Percentiles rank a stretch among this genome's conserved stretches.
Conservation (phyloP, 129 eudicot genomes). For the Escallonia herrerae region DNA sequence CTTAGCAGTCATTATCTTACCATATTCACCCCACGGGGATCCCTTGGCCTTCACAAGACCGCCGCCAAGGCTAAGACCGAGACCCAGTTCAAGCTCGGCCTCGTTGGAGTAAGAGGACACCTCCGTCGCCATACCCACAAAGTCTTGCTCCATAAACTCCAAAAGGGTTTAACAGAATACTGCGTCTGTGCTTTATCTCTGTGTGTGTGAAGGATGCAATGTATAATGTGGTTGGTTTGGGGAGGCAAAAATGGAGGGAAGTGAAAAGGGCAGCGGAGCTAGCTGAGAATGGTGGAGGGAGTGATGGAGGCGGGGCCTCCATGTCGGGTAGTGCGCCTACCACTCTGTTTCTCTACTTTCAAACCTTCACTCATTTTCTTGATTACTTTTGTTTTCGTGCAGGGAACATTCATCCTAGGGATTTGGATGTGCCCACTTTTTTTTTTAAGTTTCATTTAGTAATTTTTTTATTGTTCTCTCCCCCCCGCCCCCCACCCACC, state of each 20-base stretch:
- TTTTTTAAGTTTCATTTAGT: too few relatives aligned
- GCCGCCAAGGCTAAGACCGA: constrained; percentile 64
- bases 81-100: constrained; percentile 65
- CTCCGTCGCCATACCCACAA: constrained; percentile 2
- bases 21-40: constrained; percentile 2
- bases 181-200: background rate
- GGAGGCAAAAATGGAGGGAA: constrained; percentile 16
- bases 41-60: constrained; percentile 13
- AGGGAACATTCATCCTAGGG: too few relatives aligned
- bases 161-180: background rate
- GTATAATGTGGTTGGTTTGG: constrained; percentile 4
- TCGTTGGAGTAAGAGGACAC: constrained; percentile 27
- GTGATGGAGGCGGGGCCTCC: constrained; percentile 51
- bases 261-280: constrained; percentile 14
- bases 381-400: background rate
- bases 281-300: constrained; percentile 24
- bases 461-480: too few relatives aligned
- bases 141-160: constrained; percentile 7
- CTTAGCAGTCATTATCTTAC: constrained; percentile 49
- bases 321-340: constrained; percentile 67
- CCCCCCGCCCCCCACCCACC: too few relatives aligned
- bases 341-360: constrained; percentile 13
- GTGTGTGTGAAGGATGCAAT: constrained; percentile 1
- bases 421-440: too few relatives aligned
- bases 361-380: constrained; percentile 6